Percentiles rank a stretch among this genome's conserved stretches.
Evolutionary conservation across 768 basidiomycete species (phyloP).

Genomic region (Podaxis pistillaris): DNA sequence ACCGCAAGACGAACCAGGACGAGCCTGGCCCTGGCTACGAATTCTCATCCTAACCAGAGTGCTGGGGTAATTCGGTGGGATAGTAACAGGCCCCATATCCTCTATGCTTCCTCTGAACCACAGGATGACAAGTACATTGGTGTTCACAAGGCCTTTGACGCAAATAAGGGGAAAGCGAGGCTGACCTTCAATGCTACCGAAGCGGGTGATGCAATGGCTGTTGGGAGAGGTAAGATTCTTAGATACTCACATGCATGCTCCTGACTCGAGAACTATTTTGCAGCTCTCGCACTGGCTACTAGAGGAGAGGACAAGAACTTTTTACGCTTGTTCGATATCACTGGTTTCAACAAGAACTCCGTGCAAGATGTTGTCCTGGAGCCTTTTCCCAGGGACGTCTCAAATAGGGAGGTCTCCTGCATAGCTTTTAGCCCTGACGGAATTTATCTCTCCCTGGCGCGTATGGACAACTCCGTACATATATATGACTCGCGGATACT

Average conservation of each 20-base stretch:
- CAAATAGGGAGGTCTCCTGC: constrained; percentile 40
- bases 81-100: constrained; percentile 37
- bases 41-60: constrained; percentile 20
- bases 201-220: constrained; percentile 51
- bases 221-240: constrained; percentile 41
- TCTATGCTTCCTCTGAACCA: constrained; percentile 56
- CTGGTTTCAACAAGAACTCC: constrained; percentile 27
- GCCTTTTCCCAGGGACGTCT: constrained; percentile 25
- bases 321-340: constrained; percentile 54
- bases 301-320: constrained; percentile 26
- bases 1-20: constrained; percentile 12
- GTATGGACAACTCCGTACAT: constrained; percentile 57
- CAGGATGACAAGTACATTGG: constrained; percentile 28
- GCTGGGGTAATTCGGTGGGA: constrained; percentile 59
- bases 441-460: constrained; percentile 56
- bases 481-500: constrained; percentile 64
- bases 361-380: constrained; percentile 31
- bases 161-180: constrained; percentile 19
- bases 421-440: constrained; percentile 60
- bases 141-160: constrained; percentile 52
- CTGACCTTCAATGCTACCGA: constrained; percentile 44
- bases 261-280: background rate
- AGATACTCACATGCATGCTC: background rate
- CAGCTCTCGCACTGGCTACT: constrained; percentile 13
- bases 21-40: constrained; percentile 18